Base-by-base conservation (phyloP, 768 basidiomycete species). In the Tricholoma sp. region DNA sequence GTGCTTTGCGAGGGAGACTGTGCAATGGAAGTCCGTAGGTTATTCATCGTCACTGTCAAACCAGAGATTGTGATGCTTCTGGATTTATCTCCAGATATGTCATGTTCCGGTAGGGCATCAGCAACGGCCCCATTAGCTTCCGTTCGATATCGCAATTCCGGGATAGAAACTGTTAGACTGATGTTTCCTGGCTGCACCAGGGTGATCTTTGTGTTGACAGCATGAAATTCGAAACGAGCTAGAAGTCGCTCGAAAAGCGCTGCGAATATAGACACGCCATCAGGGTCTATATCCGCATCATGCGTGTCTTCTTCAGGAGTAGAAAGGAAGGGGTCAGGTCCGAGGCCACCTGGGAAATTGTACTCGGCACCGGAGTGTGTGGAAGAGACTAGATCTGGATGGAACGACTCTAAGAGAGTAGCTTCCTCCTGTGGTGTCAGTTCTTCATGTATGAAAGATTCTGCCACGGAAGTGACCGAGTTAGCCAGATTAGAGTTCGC, bases 361-460 rank as follows among this genome's bases (percentile, higher is more conserved):
- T 45, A 49, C 41, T 78, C 76, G 17, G 75, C 72, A n/a, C 71
- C 59, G 31, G 56, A 55, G 54, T 58, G 61, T 52, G 59, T 52
- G 13, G 72, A 62, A 13, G 67, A 53, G 13, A 63, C 59, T 24
- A 71, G 62, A 33, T 79, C 76, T 59, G 80, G 68, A 62, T 81
- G 82, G 48, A 94, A 70, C 1, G 91, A 91, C 57, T 85, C 78
- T 63, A 84, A 81, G 18, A 95, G 76, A 32, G 81, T 74, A 6
- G 81, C 83, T 62, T 86, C 89, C 65, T 96, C 92, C 59, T 76
- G 75, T 6, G 80, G 75, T 20, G 84, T 79, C 50, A 97, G 74
- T 65, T 94, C 91, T 59, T 91, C 80, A 48, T 94, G 88, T 24
- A 96, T 76, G 71, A 98, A 98, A 3, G 87, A 84, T 61, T 92